Percentiles rank a stretch among this genome's conserved stretches.
Evolutionary conservation across 495 filamentous ascomycete genomes (phyloP).

Genomic region (Cercophora samala): DNA sequence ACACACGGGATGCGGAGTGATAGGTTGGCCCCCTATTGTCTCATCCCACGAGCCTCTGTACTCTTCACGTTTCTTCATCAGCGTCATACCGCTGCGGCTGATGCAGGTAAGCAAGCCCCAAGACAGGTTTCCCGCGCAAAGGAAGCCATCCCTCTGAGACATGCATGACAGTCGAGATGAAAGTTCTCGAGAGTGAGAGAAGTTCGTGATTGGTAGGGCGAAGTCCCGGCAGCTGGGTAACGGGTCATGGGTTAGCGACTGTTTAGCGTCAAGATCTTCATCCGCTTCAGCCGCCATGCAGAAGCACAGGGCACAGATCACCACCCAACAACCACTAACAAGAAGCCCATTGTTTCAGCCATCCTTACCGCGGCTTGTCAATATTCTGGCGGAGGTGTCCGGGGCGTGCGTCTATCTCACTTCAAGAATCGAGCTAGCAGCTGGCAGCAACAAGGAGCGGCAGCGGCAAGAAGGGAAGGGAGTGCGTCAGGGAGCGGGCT

Average conservation of each 20-base stretch:
- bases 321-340: not conserved
- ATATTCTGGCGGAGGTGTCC: not conserved
- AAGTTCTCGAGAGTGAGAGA: not conserved
- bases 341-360: conserved; percentile 21
- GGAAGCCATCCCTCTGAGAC: not conserved
- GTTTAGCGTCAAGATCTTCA: conserved; percentile 27
- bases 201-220: not conserved
- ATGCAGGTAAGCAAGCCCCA: not conserved
- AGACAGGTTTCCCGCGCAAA: not conserved
- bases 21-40: not conserved
- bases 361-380: conserved; percentile 6
- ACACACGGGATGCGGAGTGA: not conserved
- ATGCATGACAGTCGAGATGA: conserved; percentile 1
- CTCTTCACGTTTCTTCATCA: too few relatives aligned
- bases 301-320: not conserved
- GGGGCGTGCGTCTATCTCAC: conserved; percentile 5
- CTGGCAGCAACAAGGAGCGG: not conserved
- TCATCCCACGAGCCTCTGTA: not conserved
- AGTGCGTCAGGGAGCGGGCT: not conserved
- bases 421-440: conserved; percentile 19
- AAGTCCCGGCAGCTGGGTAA: conserved; percentile 5
- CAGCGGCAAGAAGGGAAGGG: not conserved
- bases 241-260: not conserved
- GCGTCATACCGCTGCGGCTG: not conserved
- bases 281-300: conserved; percentile 24